phyloP scores from a whole-genome alignment of 345 rosid genomes.

The Boechera divaricarpa region DNA sequence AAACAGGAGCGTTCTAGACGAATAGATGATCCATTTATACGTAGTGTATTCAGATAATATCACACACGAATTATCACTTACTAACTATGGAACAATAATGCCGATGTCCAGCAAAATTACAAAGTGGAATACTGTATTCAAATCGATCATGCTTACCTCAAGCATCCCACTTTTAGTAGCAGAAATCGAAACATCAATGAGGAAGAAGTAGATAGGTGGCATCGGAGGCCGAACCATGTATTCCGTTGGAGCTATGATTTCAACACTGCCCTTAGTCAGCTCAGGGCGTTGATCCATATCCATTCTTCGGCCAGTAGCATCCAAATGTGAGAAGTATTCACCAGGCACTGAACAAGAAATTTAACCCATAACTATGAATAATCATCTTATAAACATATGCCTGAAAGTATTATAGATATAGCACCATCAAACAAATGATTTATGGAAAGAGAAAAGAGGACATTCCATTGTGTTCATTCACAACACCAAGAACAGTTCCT shows the following conservation, averaged over 20 bases:
- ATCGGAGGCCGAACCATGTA: constrained; percentile 99
- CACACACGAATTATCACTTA: neutral
- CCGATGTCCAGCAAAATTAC: constrained; percentile 21
- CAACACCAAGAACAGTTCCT: constrained; percentile 27
- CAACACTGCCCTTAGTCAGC: constrained; percentile 92
- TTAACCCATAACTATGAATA: constrained; percentile 14
- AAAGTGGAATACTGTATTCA: neutral
- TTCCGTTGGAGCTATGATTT: constrained; percentile 96
- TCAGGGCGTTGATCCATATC: constrained; percentile 98
- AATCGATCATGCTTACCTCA: constrained; percentile 69
- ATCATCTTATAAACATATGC: constrained; percentile 16
- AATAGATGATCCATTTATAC: neutral
- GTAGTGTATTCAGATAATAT: constrained; percentile 17
- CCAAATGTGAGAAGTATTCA: constrained; percentile 91
- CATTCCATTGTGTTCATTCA: neutral
- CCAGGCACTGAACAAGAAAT: constrained; percentile 73
- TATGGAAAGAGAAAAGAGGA: constrained; percentile 19
- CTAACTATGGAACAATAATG: constrained; percentile 14
- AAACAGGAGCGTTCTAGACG: neutral
- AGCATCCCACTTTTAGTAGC: constrained; percentile 95
- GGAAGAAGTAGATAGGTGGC: constrained; percentile 96
- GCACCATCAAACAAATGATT: constrained; percentile 24
- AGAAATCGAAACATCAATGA: constrained; percentile 91
- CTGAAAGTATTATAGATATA: neutral
- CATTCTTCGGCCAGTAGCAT: constrained; percentile 86